A percentile compares a stretch with the other conserved stretches of the same genome.
These are phyloP conservation scores for Globisporangium uncinulatum DNA, from an alignment of 352 stramenopile species.

Conservation along the genomic window DNA sequence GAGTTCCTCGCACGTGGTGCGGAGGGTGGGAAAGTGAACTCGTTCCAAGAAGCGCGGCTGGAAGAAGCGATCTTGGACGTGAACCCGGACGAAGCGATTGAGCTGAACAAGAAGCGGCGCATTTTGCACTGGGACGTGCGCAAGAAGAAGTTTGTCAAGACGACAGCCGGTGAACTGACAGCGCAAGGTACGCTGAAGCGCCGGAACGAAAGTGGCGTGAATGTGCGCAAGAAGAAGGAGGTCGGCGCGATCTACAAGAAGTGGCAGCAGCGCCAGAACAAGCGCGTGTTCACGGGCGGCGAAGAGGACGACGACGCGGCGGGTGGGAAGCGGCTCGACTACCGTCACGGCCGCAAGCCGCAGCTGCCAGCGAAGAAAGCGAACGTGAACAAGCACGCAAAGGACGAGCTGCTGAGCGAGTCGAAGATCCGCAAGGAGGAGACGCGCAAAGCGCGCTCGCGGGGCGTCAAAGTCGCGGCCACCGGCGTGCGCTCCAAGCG, in stretches of 20 bases:
- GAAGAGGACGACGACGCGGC: slow-evolving; percentile 59
- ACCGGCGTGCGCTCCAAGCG: slow-evolving; percentile 23
- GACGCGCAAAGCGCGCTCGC: slow-evolving; percentile 76
- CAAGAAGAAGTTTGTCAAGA: slow-evolving; percentile 97
- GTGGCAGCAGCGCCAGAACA: slow-evolving; percentile 90
- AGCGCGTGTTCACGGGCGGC: slow-evolving; percentile 66
- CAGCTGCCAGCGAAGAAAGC: slow-evolving; percentile 30
- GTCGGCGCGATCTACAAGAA: slow-evolving; percentile 92
- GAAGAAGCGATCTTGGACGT: slow-evolving; percentile 97
- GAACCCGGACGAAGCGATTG: slow-evolving; percentile 96
- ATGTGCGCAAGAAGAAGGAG: slow-evolving; percentile 80
- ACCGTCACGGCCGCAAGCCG: slow-evolving; percentile 77
- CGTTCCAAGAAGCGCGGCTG: slow-evolving; percentile 80
- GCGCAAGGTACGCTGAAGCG: slow-evolving; percentile 75
- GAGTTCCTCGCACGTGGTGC: slow-evolving; percentile 67
- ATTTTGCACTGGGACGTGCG: slow-evolving; percentile 98
- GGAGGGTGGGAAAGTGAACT: slow-evolving; percentile 72
- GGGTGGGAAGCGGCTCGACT: slow-evolving; percentile 49
- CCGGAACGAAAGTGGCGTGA: slow-evolving; percentile 81
- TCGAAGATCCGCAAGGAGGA: slow-evolving; percentile 83
- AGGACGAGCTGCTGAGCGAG: slow-evolving; percentile 74
- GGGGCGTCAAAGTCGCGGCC: slow-evolving; percentile 57
- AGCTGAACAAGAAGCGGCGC: slow-evolving; percentile 96
- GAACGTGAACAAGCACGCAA: slow-evolving; percentile 72
- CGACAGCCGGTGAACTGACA: slow-evolving; percentile 87